Evolutionary conservation across 768 basidiomycete genomes (phyloP), one percentile per base, ranked within the genome.

Genomic region (Leccinum fibrillosum): DNA sequence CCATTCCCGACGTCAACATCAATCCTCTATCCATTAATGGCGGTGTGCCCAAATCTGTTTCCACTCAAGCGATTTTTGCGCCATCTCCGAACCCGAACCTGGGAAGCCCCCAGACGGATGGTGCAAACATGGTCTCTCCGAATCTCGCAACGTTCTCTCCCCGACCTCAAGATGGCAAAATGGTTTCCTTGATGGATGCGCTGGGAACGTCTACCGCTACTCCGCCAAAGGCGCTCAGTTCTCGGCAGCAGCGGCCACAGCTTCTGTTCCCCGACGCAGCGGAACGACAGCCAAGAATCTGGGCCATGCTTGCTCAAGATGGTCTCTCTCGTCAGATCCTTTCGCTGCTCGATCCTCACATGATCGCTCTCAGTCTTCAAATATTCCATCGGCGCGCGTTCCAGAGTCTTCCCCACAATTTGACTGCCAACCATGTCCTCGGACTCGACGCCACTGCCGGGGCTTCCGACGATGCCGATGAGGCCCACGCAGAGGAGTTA

Each of bases 311-410:
- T 12, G 78, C 84, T 11, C 78, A 79, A 48, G 86, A 87, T 59
- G 90, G 89, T 0, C 76, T 93, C 12, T 85, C 88, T 12, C 77
- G 84, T 17, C 86, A 88, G 26, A 76, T 88, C 7, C 77, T 93
- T 49, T 77, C 87, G 12, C 65, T 77, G 17, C 73, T 90, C n/a
- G 88, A 90, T 61, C 80, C 82, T 5, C 75, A 80, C 53, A 60
- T 86, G 17, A 69, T 92, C 23, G 86, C 89, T 2, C 76, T 76
- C 52, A 89, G 88, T 69, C 73, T 94, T 59, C 80, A 78, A 32
- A 59, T 80, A 0, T 89, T 85, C 70, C 86, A 90, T 70, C 79
- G 80, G 12, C 75, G 76, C 1, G 72, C 84, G 0, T 62, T 86
- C 55, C 79, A 82, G 53, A 70, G 76, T 37, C 74, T 81, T 25